These are phyloP conservation scores for Eucalyptus pauciflora DNA, from an alignment of 345 rosid genomes.

Conservation along the genomic window DNA sequence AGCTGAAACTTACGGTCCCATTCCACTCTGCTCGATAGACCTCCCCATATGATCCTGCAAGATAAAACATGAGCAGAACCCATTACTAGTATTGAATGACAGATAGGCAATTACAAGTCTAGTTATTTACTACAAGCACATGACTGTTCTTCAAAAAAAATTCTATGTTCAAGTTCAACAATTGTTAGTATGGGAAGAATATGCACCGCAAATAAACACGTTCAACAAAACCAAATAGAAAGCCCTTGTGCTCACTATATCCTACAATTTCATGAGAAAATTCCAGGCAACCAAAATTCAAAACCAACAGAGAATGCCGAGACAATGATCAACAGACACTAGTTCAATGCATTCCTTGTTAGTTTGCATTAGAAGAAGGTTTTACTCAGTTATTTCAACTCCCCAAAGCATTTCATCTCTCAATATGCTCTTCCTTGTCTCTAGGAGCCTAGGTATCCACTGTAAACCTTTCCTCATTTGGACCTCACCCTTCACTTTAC, in stretches of 20 bases:
- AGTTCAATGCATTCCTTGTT: not conserved
- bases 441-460: not conserved
- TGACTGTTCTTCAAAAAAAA: not conserved
- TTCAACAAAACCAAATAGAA: not conserved
- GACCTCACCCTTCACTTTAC: not conserved
- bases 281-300: not conserved
- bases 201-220: not conserved
- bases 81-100: not conserved
- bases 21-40: slow-evolving; percentile 89
- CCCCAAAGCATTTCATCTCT: not conserved
- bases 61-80: not conserved
- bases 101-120: not conserved
- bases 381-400: not conserved
- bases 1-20: slow-evolving; percentile 72
- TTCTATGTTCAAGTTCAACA: not conserved
- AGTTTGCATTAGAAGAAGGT: not conserved
- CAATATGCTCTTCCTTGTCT: not conserved
- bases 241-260: not conserved
- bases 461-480: not conserved
- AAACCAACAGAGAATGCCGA: not conserved
- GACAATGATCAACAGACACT: not conserved
- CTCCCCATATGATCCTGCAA: slow-evolving; percentile 90
- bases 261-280: not conserved
- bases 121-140: not conserved
- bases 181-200: not conserved